phyloP scores from a whole-genome alignment of 768 basidiomycete genomes.

The Pisolithus sp. region DNA sequence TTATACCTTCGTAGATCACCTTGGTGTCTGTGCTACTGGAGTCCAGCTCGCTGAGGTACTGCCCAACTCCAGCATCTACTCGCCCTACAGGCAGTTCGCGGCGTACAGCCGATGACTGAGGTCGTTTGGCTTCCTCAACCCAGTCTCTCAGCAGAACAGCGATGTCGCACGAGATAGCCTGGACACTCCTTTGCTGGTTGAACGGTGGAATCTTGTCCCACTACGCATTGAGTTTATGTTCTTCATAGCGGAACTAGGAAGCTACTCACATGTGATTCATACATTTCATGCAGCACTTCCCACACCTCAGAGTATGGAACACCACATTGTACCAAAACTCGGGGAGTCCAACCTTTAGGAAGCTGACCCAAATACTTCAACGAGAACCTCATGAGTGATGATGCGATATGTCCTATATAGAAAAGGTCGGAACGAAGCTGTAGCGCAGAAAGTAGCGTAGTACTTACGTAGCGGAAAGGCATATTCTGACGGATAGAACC shows the following conservation, averaged over 20 bases:
- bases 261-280: slow-evolving; percentile 72
- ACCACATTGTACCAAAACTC: slow-evolving; percentile 72
- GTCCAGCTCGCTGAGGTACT: slow-evolving; percentile 69
- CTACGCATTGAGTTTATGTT: slow-evolving; percentile 1
- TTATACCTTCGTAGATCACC: slow-evolving; percentile 60
- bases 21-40: slow-evolving; percentile 56
- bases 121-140: slow-evolving; percentile 69
- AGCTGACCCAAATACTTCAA: slow-evolving; percentile 52
- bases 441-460: not conserved
- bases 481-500: slow-evolving; percentile 87
- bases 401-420: slow-evolving; percentile 64
- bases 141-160: slow-evolving; percentile 76
- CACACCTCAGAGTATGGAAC: slow-evolving; percentile 80
- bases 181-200: slow-evolving; percentile 73
- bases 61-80: slow-evolving; percentile 65
- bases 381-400: slow-evolving; percentile 69
- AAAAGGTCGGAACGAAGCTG: not conserved
- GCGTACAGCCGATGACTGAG: slow-evolving; percentile 56
- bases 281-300: slow-evolving; percentile 80
- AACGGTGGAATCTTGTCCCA: slow-evolving; percentile 69
- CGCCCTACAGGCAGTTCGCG: slow-evolving; percentile 73
- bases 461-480: slow-evolving; percentile 81
- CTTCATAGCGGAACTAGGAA: not conserved
- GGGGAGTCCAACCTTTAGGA: slow-evolving; percentile 76
- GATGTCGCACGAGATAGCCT: slow-evolving; percentile 76